Conservation (phyloP, 805 yeast species). For the Cyberlindnera americana region DNA sequence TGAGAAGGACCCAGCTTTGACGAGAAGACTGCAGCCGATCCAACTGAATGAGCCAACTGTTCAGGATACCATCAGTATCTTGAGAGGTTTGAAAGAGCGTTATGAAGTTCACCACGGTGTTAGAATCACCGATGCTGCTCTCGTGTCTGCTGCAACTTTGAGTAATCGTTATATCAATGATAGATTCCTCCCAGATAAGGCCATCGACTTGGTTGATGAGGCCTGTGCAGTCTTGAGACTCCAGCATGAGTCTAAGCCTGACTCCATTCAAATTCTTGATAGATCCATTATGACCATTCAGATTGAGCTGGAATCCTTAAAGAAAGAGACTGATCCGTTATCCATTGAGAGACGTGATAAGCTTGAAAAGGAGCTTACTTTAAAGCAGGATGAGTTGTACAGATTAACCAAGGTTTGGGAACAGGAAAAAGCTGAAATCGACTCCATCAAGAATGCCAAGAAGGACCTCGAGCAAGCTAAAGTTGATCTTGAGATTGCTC, state of each 20-base stretch:
- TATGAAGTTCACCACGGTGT: conserved; percentile 99
- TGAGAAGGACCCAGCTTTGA: conserved; percentile 94
- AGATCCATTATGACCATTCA: conserved; percentile 89
- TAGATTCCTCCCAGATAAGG: conserved; percentile 91
- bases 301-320: conserved; percentile 89
- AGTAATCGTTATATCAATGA: conserved; percentile 90
- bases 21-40: conserved; percentile 91
- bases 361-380: conserved; percentile 61
- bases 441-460: conserved; percentile 73
- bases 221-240: conserved; percentile 93
- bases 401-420: conserved; percentile 87
- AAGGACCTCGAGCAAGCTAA: conserved; percentile 80
- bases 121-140: conserved; percentile 84
- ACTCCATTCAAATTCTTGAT: conserved; percentile 84
- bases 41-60: conserved; percentile 84
- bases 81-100: conserved; percentile 89
- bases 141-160: conserved; percentile 89
- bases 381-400: conserved; percentile 59
- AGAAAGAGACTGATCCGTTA: conserved; percentile 86
- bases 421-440: conserved; percentile 71
- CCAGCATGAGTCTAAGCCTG: conserved; percentile 97
- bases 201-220: conserved; percentile 94
- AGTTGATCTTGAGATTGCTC: conserved; percentile 75
- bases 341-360: conserved; percentile 76
- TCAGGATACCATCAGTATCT: conserved; percentile 83